Percentiles rank a stretch among this genome's conserved stretches.
Conservation (phyloP, 176 grass and related monocot genomes). For the Saccharum officinarum region DNA sequence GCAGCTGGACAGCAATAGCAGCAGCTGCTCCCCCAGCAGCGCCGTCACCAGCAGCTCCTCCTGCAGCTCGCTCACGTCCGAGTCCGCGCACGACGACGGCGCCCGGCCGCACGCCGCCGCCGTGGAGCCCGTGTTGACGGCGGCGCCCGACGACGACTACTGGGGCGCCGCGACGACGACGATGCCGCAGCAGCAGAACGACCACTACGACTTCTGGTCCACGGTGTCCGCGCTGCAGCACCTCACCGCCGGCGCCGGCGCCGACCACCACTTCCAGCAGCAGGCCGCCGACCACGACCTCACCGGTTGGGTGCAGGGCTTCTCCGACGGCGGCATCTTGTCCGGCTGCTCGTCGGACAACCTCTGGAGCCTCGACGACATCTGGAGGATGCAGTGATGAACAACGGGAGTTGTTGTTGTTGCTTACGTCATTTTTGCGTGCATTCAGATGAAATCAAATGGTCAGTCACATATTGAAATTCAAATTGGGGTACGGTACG, state of each 20-base stretch:
- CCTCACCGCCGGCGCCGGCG: neutral
- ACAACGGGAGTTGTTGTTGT: too few relatives aligned
- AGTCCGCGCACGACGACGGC: neutral
- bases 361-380: conserved; percentile 64
- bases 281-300: conserved; percentile 8
- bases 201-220: conserved; percentile 38
- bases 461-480: too few relatives aligned
- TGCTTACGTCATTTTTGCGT: too few relatives aligned
- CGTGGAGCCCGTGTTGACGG: neutral
- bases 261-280: neutral
- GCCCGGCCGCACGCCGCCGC: neutral
- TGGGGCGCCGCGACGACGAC: neutral
- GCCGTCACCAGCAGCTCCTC: conserved; percentile 24
- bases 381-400: conserved; percentile 32
- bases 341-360: neutral
- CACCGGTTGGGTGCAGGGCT: conserved; percentile 46
- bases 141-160: neutral
- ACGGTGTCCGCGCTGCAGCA: neutral
- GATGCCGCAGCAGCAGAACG: neutral
- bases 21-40: neutral
- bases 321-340: neutral
- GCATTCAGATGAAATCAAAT: too few relatives aligned
- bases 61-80: neutral
- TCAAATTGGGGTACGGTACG: too few relatives aligned
- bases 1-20: neutral